phyloP scores from a whole-genome alignment of 306 rosid genomes.

The Prunus campanulata region DNA sequence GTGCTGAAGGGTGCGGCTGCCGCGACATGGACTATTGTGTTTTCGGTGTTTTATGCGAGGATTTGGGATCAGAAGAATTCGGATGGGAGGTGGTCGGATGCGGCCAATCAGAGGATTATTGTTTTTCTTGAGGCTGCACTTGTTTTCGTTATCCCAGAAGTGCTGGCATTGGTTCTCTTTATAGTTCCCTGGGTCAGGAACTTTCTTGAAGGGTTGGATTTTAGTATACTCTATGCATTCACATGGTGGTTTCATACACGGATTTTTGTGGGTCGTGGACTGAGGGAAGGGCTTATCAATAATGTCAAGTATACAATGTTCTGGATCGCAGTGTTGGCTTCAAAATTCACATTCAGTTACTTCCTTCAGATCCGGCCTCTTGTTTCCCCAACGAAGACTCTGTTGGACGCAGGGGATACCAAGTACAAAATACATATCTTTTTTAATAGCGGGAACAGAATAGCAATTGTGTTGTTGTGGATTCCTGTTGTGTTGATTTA shows the following conservation, averaged over 20 bases:
- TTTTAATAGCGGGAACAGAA: slow-evolving; percentile 59
- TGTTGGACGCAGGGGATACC: slow-evolving; percentile 38
- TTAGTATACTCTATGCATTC: slow-evolving; percentile 53
- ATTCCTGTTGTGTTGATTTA: slow-evolving; percentile 74
- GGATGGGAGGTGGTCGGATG: slow-evolving; percentile 53
- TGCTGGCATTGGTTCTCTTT: slow-evolving; percentile 62
- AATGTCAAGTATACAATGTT: slow-evolving; percentile 68
- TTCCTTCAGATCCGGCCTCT: slow-evolving; percentile 89
- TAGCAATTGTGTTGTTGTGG: slow-evolving; percentile 71
- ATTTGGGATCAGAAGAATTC: slow-evolving; percentile 78
- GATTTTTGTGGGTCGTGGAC: slow-evolving; percentile 81
- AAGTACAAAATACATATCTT: slow-evolving; percentile 68
- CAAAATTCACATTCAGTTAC: slow-evolving; percentile 84
- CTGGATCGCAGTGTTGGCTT: slow-evolving; percentile 67
- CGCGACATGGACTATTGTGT: slow-evolving; percentile 65
- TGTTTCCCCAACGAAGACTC: slow-evolving; percentile 64
- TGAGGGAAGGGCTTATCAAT: slow-evolving; percentile 76
- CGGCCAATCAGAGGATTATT: slow-evolving; percentile 55
- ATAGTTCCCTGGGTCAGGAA: slow-evolving; percentile 76
- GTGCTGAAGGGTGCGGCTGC: slow-evolving; percentile 68
- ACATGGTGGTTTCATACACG: slow-evolving; percentile 95
- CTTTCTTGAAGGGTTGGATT: slow-evolving; percentile 59
- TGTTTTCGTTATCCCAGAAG: slow-evolving; percentile 65
- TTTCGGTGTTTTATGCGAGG: slow-evolving; percentile 60
- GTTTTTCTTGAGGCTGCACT: slow-evolving; percentile 59